Evolutionary conservation across 2,329 filamentous ascomycete species (phyloP).

Genomic region (Orbilia oligospora): DNA sequence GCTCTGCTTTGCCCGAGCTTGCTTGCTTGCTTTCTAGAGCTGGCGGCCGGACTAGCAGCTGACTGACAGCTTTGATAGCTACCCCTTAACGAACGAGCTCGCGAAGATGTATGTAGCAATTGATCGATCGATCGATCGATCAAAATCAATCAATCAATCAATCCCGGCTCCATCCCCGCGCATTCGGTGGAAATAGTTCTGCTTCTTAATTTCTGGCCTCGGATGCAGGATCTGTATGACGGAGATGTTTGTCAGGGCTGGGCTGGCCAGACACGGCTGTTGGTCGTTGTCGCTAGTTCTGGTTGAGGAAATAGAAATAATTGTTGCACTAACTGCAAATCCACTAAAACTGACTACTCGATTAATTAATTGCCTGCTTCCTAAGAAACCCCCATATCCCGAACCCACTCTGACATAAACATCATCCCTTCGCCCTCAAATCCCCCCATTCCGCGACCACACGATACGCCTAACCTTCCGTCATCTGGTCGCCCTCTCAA

Average conservation of each 20-base stretch:
- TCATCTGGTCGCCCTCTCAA: constrained; percentile 24
- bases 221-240: neutral
- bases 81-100: constrained; percentile 19
- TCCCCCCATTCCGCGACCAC: constrained; percentile 43
- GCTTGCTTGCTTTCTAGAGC: constrained; percentile 10
- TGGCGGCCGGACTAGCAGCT: neutral
- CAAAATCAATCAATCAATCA: neutral
- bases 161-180: neutral
- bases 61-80: constrained; percentile 28
- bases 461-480: constrained; percentile 11
- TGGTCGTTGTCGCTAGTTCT: constrained; percentile 23
- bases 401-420: constrained; percentile 47
- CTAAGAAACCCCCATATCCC: constrained; percentile 53
- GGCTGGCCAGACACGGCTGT: constrained; percentile 35
- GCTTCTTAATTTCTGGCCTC: too few relatives aligned
- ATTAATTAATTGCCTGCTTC: constrained; percentile 41
- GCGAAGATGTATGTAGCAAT: neutral
- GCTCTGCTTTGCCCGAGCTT: neutral
- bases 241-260: constrained; percentile 28
- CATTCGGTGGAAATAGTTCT: constrained; percentile 4
- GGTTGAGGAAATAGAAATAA: constrained; percentile 39
- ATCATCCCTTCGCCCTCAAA: constrained; percentile 49
- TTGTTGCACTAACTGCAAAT: constrained; percentile 45
- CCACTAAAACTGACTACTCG: constrained; percentile 41
- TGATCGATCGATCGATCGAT: neutral